These are phyloP conservation scores for Aspergillus neotritici DNA, from an alignment of 2,329 filamentous ascomycete species.

Conservation along the genomic window DNA sequence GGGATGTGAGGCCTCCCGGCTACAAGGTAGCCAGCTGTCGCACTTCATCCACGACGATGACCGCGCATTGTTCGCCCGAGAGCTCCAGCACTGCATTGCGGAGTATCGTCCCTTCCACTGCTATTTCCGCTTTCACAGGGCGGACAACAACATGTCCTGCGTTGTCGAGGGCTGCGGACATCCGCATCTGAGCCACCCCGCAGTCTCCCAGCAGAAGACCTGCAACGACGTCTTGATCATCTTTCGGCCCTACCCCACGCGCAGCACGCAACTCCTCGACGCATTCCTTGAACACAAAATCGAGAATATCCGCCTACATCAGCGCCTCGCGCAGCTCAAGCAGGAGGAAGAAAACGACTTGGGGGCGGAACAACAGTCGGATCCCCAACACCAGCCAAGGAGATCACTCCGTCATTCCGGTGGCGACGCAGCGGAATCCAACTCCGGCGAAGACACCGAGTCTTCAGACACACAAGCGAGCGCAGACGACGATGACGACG, in stretches of 20 bases:
- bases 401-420: neutral
- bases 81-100: constrained; percentile 84
- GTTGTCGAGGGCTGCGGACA: constrained; percentile 93
- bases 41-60: constrained; percentile 86
- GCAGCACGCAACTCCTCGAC: constrained; percentile 77
- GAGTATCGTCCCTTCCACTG: constrained; percentile 73
- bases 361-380: constrained; percentile 59
- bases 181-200: constrained; percentile 61
- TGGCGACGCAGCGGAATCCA: constrained; percentile 24
- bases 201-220: constrained; percentile 50
- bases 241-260: constrained; percentile 82
- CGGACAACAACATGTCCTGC: constrained; percentile 64
- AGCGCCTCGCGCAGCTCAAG: constrained; percentile 77
- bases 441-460: constrained; percentile 39
- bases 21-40: constrained; percentile 69
- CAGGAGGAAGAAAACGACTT: constrained; percentile 78
- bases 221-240: constrained; percentile 93
- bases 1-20: constrained; percentile 65
- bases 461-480: constrained; percentile 28
- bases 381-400: neutral
- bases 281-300: constrained; percentile 96
- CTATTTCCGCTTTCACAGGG: constrained; percentile 77
- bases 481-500: constrained; percentile 22
- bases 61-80: constrained; percentile 71
- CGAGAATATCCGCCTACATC: constrained; percentile 81